These are phyloP conservation scores for Eucalyptus tenuipes DNA, from an alignment of 345 rosid species.

Conservation along the genomic window DNA sequence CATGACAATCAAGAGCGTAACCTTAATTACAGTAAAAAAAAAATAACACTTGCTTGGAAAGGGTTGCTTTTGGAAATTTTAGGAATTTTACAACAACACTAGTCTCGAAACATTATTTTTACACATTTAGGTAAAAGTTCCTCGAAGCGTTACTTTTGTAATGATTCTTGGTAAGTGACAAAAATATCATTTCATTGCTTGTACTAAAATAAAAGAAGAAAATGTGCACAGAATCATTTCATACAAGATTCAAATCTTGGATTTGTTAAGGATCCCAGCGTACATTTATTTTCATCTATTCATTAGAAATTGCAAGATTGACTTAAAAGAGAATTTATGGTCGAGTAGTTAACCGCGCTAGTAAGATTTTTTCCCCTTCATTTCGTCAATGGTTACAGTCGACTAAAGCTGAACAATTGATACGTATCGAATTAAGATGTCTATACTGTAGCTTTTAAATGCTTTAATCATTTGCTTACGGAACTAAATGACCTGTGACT, in stretches of 20 bases:
- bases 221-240: background rate
- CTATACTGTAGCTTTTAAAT: too few species aligned
- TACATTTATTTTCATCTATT: background rate
- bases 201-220: background rate
- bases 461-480: too few species aligned
- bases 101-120: background rate
- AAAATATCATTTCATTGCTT: background rate
- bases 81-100: too few species aligned
- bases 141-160: background rate
- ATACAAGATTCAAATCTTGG: background rate
- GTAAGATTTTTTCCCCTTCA: too few species aligned
- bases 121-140: background rate
- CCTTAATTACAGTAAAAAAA: too few species aligned
- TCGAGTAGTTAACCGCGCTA: too few species aligned
- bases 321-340: background rate
- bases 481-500: too few species aligned
- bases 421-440: too few species aligned
- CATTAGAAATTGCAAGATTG: background rate
- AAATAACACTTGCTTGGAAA: background rate
- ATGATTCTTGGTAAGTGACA: background rate
- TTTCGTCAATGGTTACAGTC: too few species aligned
- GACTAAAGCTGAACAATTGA: too few species aligned
- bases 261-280: background rate
- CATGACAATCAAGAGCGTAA: background rate
- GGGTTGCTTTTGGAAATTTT: background rate